Evolutionary conservation across 352 stramenopile genomes (phyloP).

Genomic region (Globisporangium camurandrum): DNA sequence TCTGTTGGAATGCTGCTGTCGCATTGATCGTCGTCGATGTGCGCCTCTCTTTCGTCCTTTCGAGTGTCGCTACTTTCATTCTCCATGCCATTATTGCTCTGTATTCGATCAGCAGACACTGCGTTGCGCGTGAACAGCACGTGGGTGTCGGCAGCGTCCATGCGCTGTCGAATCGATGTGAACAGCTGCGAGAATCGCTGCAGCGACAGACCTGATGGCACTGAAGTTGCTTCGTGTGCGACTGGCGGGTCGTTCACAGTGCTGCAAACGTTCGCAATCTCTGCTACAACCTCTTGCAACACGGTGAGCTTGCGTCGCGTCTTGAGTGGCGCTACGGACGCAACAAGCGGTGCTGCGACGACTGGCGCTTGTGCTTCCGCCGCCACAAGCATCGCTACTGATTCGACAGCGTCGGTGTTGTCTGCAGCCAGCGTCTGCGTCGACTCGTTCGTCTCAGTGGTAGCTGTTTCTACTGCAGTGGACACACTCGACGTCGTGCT

Average conservation of each 20-base stretch:
- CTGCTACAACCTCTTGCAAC: conserved; percentile 21
- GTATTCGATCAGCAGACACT: too few species aligned
- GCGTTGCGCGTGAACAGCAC: conserved; percentile 18
- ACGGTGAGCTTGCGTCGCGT: conserved; percentile 3
- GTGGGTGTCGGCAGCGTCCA: conserved; percentile 14
- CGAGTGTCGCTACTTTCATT: too few species aligned
- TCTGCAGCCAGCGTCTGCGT: too few species aligned
- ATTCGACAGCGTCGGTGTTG: too few species aligned
- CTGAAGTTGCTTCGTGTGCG: conserved; percentile 2
- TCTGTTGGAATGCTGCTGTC: not conserved
- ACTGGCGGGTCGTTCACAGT: not conserved
- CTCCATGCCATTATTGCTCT: too few species aligned
- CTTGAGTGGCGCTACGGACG: not conserved
- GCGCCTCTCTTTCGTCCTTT: not conserved
- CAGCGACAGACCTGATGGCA: conserved; percentile 16
- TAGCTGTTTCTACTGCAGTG: too few species aligned
- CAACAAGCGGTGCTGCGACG: not conserved
- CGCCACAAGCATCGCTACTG: too few species aligned
- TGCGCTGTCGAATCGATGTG: conserved; percentile 16
- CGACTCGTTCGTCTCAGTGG: too few species aligned
- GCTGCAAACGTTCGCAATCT: conserved; percentile 17
- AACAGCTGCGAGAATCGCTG: conserved; percentile 25
- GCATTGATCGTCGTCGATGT: not conserved
- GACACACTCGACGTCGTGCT: too few species aligned
- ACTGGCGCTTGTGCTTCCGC: too few species aligned